Conservation (phyloP, 2,329 filamentous ascomycete genomes). For the Immersiporthe knoxdaviesiana region DNA sequence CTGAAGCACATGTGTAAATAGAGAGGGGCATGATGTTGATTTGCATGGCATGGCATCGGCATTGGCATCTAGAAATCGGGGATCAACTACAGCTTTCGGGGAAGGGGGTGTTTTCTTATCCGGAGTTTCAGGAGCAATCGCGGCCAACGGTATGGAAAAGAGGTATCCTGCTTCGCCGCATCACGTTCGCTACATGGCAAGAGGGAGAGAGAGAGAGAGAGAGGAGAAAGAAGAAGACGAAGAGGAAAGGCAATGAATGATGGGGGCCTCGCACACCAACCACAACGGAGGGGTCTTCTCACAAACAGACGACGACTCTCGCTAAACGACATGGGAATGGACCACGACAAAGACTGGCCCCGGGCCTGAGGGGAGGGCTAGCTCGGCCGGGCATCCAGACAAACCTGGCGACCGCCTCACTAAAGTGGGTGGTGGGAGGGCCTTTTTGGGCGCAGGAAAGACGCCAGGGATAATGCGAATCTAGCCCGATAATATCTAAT, state of each 20-base stretch:
- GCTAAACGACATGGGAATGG: conserved; percentile 24
- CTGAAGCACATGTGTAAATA: conserved; percentile 50
- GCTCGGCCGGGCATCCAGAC: conserved; percentile 35
- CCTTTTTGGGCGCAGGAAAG: conserved; percentile 7
- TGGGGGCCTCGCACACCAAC: conserved; percentile 17
- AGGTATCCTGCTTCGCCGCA: conserved; percentile 42
- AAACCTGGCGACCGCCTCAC: conserved; percentile 16
- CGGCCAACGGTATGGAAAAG: conserved; percentile 41
- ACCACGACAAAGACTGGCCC: conserved; percentile 32
- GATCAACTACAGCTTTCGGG: conserved; percentile 34
- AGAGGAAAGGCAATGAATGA: conserved; percentile 33
- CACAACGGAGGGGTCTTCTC: conserved; percentile 32
- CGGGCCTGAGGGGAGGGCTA: conserved; percentile 40
- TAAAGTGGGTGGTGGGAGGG: conserved; percentile 17
- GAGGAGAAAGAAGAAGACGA: not conserved
- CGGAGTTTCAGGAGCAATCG: conserved; percentile 52
- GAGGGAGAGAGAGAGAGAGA: not conserved
- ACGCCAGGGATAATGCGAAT: conserved; percentile 30
- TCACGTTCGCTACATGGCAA: conserved; percentile 48
- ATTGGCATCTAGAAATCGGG: conserved; percentile 52
- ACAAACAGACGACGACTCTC: conserved; percentile 21
- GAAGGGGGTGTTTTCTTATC: conserved; percentile 40
- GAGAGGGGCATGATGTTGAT: conserved; percentile 50
- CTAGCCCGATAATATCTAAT: conserved; percentile 49
- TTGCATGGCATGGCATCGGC: conserved; percentile 53